Evolutionary conservation across 495 filamentous ascomycete genomes (phyloP), one percentile per base, ranked within the genome.

Genomic region (Sporormia fimetaria): DNA sequence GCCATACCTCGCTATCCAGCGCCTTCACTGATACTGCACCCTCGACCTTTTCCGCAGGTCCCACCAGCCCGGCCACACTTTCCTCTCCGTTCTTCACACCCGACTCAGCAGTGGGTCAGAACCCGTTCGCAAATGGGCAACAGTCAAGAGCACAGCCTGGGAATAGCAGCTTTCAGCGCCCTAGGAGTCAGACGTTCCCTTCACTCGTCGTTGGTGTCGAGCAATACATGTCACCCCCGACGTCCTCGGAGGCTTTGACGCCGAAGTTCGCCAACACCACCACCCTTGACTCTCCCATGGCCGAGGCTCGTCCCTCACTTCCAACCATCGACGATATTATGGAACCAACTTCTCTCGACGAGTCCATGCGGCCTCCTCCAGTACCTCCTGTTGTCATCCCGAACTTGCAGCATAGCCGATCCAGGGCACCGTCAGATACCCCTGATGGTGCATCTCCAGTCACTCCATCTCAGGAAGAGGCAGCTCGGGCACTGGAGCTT

Each of bases 171-270:
- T 78, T 76, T 51, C 74, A 81, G 47, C 74, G 87, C 23, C 87
- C 83, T 18, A 75, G 90, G 57, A 92, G 87, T 60, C 87, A 94
- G 61, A 96, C 90, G 0, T 90, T 94, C 38, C 87, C 90, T 18
- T 71, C 77, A 20, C 61, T 81, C 37, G 59, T 65, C 25, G n/a
- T n/a, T n/a, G 63, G 51, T 3, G 43, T 76, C 22, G 81, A 90
- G 50, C 76, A 74, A 33, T 79, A 82, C 54, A 73, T 85, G 52
- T 74, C 80, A 28, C 70, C 75, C 38, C 61, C 76, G 15, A 67
- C 77, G 33, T 61, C 67, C 2, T 67, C 71, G 9, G 81, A 86
- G 26, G 69, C 77, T 6, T 52, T 79, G 23, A 77, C 73, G 14
- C 73, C 76, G 6, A 86, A 84, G 60, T 73, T 71, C 40, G 71